phyloP scores from a whole-genome alignment of 2,329 filamentous ascomycete genomes.

The Tolypocladium endophyticum region DNA sequence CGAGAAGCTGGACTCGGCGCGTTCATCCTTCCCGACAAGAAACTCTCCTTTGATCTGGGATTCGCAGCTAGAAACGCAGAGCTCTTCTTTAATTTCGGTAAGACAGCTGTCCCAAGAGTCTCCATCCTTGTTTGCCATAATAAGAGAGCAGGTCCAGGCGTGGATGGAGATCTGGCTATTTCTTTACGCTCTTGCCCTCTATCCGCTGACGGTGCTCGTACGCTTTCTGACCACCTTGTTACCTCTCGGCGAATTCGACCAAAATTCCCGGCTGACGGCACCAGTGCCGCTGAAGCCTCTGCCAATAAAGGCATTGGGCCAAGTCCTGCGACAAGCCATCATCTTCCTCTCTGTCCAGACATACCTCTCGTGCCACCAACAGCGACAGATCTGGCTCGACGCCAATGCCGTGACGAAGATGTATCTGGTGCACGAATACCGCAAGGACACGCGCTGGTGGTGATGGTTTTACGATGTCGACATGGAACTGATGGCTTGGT shows the following conservation, averaged over 20 bases:
- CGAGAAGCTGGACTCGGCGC: too few species aligned
- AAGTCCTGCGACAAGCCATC: constrained; percentile 2
- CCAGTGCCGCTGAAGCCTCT: background rate
- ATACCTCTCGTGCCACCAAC: constrained; percentile 8
- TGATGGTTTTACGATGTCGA: constrained; percentile 4
- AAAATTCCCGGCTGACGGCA: background rate
- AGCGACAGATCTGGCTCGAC: constrained; percentile 17
- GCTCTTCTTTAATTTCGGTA: background rate
- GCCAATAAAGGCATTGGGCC: background rate
- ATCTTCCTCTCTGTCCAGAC: constrained; percentile 7
- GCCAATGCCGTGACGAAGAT: constrained; percentile 19
- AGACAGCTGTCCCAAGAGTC: background rate
- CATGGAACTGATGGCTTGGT: background rate
- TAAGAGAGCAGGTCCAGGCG: background rate
- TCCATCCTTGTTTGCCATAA: background rate
- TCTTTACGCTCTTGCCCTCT: background rate
- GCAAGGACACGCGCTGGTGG: constrained; percentile 1
- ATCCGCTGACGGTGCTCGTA: background rate
- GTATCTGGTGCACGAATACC: constrained; percentile 13
- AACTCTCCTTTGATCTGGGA: too few species aligned
- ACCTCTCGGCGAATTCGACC: background rate
- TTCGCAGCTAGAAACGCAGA: background rate
- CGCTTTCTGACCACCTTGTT: background rate
- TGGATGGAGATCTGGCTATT: background rate
- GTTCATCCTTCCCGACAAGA: too few species aligned